phyloP scores from a whole-genome alignment of 345 rosid species.

The Euphorbia lathyris region DNA sequence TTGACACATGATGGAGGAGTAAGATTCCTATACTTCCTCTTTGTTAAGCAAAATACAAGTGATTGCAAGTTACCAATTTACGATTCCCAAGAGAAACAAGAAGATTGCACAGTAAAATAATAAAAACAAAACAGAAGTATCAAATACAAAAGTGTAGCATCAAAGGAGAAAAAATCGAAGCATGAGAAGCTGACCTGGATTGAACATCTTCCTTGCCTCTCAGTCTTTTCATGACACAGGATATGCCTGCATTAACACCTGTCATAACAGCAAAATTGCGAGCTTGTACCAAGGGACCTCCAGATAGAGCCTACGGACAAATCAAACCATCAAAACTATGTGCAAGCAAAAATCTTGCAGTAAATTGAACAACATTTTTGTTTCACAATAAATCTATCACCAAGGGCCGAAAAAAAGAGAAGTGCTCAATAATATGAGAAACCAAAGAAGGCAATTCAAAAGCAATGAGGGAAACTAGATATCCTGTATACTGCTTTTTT shows the following conservation, averaged over 20 bases:
- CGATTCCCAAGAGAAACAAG: not conserved
- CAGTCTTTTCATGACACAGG: slow-evolving; percentile 77
- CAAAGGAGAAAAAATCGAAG: not conserved
- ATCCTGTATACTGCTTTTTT: not conserved
- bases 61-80: not conserved
- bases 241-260: slow-evolving; percentile 87
- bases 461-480: not conserved
- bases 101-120: not conserved
- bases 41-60: not conserved
- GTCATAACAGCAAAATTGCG: slow-evolving; percentile 94
- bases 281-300: slow-evolving; percentile 92
- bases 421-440: not conserved
- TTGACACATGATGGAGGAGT: not conserved
- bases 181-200: slow-evolving; percentile 51
- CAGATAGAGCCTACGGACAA: slow-evolving; percentile 62
- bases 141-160: not conserved
- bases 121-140: not conserved
- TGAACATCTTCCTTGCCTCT: slow-evolving; percentile 96
- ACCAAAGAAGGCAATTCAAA: not conserved
- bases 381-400: not conserved
- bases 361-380: not conserved
- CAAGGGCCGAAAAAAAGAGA: not conserved
- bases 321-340: not conserved
- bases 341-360: not conserved
- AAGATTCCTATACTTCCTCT: not conserved